A percentile compares a stretch with the other conserved stretches of the same genome.
Evolutionary conservation across 305 asterid genomes (phyloP).

Genomic region (Solanum hybrid): DNA sequence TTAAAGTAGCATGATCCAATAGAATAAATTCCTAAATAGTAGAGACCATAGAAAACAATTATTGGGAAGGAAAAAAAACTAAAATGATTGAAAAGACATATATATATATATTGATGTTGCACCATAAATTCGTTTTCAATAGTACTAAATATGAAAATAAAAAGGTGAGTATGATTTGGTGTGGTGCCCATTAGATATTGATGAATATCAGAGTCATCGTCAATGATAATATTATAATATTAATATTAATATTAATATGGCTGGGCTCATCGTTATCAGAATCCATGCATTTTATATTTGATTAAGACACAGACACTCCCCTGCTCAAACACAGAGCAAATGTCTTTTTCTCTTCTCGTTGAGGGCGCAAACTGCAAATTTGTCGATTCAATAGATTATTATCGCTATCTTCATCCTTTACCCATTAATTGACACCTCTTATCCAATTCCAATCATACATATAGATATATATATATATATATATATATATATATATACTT

Average conservation of each 20-base stretch:
- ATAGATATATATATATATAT: too few relatives aligned
- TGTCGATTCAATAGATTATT: neutral
- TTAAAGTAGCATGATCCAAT: neutral
- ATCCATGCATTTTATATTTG: neutral
- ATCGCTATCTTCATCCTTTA: neutral
- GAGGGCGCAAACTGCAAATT: neutral
- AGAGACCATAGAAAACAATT: neutral
- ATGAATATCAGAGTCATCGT: neutral
- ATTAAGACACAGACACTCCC: neutral
- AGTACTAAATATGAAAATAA: neutral
- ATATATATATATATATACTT: too few relatives aligned
- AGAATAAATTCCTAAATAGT: neutral
- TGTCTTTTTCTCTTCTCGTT: neutral
- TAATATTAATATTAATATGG: neutral
- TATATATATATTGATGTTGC: neutral
- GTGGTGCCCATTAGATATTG: neutral
- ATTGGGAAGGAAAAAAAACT: neutral
- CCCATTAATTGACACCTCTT: neutral
- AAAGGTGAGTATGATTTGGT: neutral
- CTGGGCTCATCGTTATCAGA: neutral
- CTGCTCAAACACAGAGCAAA: neutral
- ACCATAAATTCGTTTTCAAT: neutral
- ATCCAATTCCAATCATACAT: neutral
- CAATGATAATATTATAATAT: neutral
- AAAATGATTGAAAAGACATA: neutral